A percentile compares a stretch with the other conserved stretches of the same genome.
These are phyloP conservation scores for Copromyces sp. DNA, from an alignment of 495 filamentous ascomycete species.

Conservation along the genomic window DNA sequence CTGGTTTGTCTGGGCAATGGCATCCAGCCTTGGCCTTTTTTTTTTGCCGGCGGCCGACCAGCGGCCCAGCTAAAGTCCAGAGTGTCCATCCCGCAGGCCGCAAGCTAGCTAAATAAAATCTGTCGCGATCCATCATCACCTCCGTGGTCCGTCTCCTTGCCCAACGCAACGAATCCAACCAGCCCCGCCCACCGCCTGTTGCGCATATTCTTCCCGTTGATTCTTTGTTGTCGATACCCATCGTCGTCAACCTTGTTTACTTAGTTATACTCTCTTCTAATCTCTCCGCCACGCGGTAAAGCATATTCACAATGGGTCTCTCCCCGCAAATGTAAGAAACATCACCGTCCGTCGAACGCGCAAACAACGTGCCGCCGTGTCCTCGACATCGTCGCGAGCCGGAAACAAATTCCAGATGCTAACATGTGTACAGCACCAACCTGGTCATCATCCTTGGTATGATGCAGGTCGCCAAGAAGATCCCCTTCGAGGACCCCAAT, in stretches of 20 bases:
- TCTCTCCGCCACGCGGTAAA: neutral
- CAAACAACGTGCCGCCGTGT: neutral
- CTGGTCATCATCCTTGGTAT: conserved; percentile 88
- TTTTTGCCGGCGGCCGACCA: neutral
- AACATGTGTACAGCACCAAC: conserved; percentile 57
- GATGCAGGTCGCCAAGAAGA: conserved; percentile 95
- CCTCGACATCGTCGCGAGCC: neutral
- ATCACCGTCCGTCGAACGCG: neutral
- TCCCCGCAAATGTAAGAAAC: neutral
- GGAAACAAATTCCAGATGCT: neutral
- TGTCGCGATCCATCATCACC: neutral
- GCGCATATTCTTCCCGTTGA: neutral
- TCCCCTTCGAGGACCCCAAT: conserved; percentile 85
- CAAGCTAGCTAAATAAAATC: neutral
- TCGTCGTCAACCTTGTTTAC: neutral
- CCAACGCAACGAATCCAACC: neutral
- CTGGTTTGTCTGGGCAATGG: neutral
- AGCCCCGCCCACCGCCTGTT: neutral
- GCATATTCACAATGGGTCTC: neutral
- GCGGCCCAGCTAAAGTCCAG: neutral
- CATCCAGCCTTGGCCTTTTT: neutral
- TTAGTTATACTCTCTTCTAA: neutral
- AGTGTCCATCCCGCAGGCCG: neutral
- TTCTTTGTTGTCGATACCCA: neutral
- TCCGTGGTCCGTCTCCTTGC: neutral